Evolutionary conservation across 2,329 filamentous ascomycete genomes (phyloP).

Genomic region (Pseudocercospora fuligena): DNA sequence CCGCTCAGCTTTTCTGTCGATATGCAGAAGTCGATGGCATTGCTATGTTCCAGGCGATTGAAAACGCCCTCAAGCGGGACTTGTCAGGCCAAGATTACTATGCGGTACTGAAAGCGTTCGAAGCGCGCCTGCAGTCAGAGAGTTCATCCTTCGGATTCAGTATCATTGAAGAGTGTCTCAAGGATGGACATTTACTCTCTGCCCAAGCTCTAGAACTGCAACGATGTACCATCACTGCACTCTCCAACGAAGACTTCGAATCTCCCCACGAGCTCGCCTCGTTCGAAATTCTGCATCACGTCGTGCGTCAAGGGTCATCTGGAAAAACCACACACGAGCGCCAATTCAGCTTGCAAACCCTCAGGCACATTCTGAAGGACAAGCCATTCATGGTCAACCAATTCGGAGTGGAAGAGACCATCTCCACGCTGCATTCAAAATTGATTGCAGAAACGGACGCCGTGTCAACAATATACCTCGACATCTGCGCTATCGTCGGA

Average conservation of each 20-base stretch:
- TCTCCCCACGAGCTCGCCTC: neutral
- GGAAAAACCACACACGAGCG: neutral
- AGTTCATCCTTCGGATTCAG: neutral
- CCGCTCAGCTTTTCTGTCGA: neutral
- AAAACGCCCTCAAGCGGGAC: neutral
- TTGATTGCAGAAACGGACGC: constrained; percentile 33
- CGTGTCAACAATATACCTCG: constrained; percentile 53
- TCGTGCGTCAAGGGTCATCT: neutral
- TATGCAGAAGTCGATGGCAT: neutral
- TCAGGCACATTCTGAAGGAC: constrained; percentile 29
- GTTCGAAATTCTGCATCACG: neutral
- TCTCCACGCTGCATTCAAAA: constrained; percentile 44
- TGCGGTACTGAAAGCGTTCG: constrained; percentile 4
- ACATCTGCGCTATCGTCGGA: constrained; percentile 59
- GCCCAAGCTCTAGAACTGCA: neutral
- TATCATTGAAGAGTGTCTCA: neutral
- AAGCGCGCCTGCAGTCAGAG: neutral
- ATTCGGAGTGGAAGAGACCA: constrained; percentile 48
- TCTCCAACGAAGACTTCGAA: constrained; percentile 2
- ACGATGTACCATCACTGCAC: neutral
- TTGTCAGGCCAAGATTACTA: neutral
- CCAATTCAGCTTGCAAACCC: constrained; percentile 19
- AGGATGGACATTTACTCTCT: neutral
- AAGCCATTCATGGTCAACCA: constrained; percentile 50
- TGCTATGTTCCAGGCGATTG: neutral